These are phyloP conservation scores for Peronospora tabacina DNA, from an alignment of 352 stramenopile genomes.

Conservation along the genomic window DNA sequence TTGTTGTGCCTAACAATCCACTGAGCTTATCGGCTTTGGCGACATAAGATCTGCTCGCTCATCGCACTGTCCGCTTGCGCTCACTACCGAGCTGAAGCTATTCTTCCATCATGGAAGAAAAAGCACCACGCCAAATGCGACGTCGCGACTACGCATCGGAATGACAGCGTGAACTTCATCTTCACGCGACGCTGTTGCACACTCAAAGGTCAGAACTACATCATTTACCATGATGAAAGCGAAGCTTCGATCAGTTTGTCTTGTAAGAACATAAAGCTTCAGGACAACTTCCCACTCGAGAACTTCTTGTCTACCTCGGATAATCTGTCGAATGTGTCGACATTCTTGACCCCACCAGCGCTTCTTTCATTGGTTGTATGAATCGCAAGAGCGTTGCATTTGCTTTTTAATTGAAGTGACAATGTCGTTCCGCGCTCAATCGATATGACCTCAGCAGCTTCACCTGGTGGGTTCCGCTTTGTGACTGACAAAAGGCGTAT, in stretches of 20 bases:
- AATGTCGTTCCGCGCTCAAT: neutral
- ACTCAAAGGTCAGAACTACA: constrained; percentile 16
- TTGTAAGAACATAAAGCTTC: neutral
- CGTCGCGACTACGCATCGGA: constrained; percentile 4
- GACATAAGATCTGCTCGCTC: too few species aligned
- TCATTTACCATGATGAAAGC: neutral
- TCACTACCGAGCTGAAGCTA: neutral
- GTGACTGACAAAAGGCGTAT: too few species aligned
- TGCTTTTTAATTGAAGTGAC: neutral
- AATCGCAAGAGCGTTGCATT: too few species aligned
- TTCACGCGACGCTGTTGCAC: constrained; percentile 33
- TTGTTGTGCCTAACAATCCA: too few species aligned
- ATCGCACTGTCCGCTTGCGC: neutral
- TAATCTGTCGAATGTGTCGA: neutral
- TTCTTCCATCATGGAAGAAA: constrained; percentile 34
- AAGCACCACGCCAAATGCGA: constrained; percentile 11
- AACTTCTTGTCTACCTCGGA: neutral
- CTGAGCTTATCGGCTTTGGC: too few species aligned
- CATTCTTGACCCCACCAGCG: neutral
- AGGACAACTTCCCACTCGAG: neutral
- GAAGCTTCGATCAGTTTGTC: neutral
- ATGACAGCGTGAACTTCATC: constrained; percentile 24
- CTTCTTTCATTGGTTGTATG: too few species aligned
- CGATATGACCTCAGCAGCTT: neutral
- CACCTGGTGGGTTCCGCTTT: too few species aligned